These are phyloP conservation scores for Geotrichum restrictum DNA, from an alignment of 1,139 yeast species.

Conservation along the genomic window DNA sequence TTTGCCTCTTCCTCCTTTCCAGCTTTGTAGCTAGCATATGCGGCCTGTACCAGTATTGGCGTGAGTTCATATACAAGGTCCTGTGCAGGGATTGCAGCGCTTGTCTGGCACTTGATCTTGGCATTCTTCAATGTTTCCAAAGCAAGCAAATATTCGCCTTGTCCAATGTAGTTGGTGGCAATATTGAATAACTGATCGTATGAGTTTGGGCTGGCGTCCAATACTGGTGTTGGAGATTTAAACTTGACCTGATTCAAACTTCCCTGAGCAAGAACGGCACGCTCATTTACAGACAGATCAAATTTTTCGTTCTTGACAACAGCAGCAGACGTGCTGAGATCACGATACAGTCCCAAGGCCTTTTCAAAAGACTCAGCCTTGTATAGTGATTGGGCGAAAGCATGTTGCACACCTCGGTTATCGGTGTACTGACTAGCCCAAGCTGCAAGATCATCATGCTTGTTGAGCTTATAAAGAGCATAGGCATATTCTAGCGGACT, in stretches of 20 bases:
- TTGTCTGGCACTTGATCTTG: slow-evolving; percentile 41
- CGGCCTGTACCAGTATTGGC: slow-evolving; percentile 66
- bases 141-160: slow-evolving; percentile 46
- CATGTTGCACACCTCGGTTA: slow-evolving; percentile 58
- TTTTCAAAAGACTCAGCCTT: slow-evolving; percentile 55
- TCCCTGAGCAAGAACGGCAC: slow-evolving; percentile 62
- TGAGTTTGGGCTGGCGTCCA: slow-evolving; percentile 35
- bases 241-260: slow-evolving; percentile 23
- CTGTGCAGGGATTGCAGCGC: slow-evolving; percentile 43
- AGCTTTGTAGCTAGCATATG: slow-evolving; percentile 55
- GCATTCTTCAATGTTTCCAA: slow-evolving; percentile 52
- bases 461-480: slow-evolving; percentile 63
- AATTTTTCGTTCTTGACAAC: slow-evolving; percentile 38
- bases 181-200: slow-evolving; percentile 66
- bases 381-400: slow-evolving; percentile 79
- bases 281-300: slow-evolving; percentile 67
- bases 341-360: slow-evolving; percentile 54
- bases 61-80: slow-evolving; percentile 45
- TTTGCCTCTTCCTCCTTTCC: slow-evolving; percentile 48
- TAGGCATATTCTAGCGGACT: slow-evolving; percentile 56
- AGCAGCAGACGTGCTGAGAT: slow-evolving; percentile 39
- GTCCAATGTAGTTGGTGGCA: slow-evolving; percentile 53
- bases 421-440: slow-evolving; percentile 34
- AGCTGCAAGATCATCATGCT: slow-evolving; percentile 43
- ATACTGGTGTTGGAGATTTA: slow-evolving; percentile 18